These are phyloP conservation scores for Diaporthe amygdali DNA, from an alignment of 2,329 filamentous ascomycete species.

Conservation along the genomic window DNA sequence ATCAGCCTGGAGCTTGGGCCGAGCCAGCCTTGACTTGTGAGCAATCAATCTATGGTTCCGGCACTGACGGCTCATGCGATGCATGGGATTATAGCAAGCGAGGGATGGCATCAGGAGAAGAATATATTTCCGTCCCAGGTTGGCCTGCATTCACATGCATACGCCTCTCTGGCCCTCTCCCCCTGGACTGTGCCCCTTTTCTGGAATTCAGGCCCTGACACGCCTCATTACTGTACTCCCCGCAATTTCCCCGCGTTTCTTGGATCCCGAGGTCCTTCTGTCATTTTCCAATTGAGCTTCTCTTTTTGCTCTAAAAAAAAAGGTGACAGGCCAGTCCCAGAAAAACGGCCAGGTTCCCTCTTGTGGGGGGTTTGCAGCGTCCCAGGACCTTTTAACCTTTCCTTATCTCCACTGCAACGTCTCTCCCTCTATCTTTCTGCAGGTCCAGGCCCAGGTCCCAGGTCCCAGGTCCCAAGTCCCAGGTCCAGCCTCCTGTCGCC, in stretches of 20 bases:
- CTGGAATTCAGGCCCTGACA: background rate
- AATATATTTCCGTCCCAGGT: background rate
- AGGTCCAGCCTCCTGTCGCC: background rate
- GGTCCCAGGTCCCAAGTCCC: background rate
- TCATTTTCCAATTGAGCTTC: background rate
- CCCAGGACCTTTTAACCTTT: background rate
- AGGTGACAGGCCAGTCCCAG: background rate
- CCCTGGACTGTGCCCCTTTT: slow-evolving; percentile 5
- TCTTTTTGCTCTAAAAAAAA: background rate
- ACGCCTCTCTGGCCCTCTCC: too few relatives aligned
- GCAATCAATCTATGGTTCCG: background rate
- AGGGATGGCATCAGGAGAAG: background rate
- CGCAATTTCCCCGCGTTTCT: slow-evolving; percentile 13
- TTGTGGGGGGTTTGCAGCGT: background rate
- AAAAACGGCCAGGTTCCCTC: background rate
- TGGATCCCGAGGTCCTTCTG: background rate
- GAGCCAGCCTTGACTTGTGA: background rate
- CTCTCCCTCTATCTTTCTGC: background rate
- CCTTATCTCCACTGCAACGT: slow-evolving; percentile 6
- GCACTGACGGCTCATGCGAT: background rate
- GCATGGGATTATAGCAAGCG: background rate
- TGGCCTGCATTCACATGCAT: background rate
- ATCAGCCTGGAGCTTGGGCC: background rate
- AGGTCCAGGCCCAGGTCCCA: background rate
- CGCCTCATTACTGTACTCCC: background rate